These are phyloP conservation scores for Phytophthora palmivora DNA, from an alignment of 352 stramenopile genomes.

Conservation along the genomic window DNA sequence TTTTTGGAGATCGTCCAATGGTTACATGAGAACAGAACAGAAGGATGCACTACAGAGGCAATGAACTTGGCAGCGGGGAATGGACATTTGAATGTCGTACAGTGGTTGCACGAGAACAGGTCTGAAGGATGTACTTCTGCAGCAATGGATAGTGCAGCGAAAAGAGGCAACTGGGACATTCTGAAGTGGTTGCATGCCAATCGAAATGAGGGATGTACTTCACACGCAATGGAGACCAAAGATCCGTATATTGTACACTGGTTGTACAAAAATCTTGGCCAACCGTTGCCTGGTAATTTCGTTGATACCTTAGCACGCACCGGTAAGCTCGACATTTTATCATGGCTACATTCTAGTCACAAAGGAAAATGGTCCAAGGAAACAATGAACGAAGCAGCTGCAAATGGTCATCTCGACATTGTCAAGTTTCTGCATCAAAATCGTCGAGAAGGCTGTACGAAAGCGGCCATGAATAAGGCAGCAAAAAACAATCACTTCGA, in stretches of 20 bases:
- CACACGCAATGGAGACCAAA: neutral
- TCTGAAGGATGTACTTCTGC: constrained; percentile 1
- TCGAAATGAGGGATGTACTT: too few relatives aligned
- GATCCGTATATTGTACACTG: constrained; percentile 7
- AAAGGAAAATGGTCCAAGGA: constrained; percentile 15
- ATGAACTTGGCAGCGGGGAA: constrained; percentile 8
- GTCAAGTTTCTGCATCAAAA: too few relatives aligned
- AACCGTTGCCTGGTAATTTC: neutral
- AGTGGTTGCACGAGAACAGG: constrained; percentile 20
- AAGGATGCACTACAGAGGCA: too few relatives aligned
- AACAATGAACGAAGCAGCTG: constrained; percentile 25
- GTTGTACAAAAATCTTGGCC: constrained; percentile 8
- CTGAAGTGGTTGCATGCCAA: constrained; percentile 12
- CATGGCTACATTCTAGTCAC: constrained; percentile 23
- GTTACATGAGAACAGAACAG: too few relatives aligned
- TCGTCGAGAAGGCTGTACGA: too few relatives aligned
- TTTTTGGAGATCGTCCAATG: too few relatives aligned
- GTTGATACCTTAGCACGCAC: neutral
- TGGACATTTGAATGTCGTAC: constrained; percentile 13
- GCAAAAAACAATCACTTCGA: too few relatives aligned
- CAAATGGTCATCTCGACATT: too few relatives aligned
- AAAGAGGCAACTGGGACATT: neutral
- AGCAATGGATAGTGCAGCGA: neutral
- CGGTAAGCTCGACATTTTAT: constrained; percentile 14
- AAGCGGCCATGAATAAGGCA: too few relatives aligned